Percentiles rank a stretch among this genome's conserved stretches.
These are phyloP conservation scores for Orychophragmus violaceus DNA, from an alignment of 345 rosid genomes.

Conservation along the genomic window DNA sequence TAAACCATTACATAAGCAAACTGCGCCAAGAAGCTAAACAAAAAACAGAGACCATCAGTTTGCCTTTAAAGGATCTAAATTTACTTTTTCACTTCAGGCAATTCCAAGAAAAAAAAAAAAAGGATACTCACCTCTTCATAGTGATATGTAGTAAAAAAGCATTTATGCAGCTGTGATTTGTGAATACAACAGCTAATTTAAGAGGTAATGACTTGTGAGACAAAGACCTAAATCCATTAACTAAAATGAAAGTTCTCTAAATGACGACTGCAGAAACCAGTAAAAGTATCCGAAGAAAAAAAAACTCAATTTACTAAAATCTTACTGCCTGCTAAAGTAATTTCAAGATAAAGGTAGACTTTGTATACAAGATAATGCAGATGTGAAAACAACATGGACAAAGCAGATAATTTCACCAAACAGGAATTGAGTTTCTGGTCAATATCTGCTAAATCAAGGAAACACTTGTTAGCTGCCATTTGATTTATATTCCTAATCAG, in stretches of 20 bases:
- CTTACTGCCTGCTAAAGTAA: not conserved
- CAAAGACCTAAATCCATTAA: not conserved
- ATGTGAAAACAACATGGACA: not conserved
- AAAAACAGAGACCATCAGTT: not conserved
- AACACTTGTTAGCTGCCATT: not conserved
- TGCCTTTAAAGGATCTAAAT: not conserved
- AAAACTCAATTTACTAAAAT: not conserved
- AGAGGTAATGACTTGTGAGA: not conserved
- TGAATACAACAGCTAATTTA: not conserved
- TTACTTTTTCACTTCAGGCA: not conserved
- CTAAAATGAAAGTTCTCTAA: too few species aligned
- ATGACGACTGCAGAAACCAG: not conserved
- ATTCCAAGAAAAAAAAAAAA: not conserved
- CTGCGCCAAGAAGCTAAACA: not conserved
- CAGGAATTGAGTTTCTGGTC: not conserved
- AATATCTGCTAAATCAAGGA: not conserved
- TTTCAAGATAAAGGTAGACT: not conserved
- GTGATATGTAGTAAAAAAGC: not conserved
- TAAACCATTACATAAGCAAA: not conserved
- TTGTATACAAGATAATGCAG: not conserved
- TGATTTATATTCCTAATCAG: not conserved
- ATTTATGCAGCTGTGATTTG: not conserved
- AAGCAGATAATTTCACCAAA: not conserved
- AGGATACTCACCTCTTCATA: not conserved
- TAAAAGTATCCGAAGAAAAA: not conserved